phyloP scores from a whole-genome alignment of 2,329 filamentous ascomycete species.

The Penicillium corylophilum region DNA sequence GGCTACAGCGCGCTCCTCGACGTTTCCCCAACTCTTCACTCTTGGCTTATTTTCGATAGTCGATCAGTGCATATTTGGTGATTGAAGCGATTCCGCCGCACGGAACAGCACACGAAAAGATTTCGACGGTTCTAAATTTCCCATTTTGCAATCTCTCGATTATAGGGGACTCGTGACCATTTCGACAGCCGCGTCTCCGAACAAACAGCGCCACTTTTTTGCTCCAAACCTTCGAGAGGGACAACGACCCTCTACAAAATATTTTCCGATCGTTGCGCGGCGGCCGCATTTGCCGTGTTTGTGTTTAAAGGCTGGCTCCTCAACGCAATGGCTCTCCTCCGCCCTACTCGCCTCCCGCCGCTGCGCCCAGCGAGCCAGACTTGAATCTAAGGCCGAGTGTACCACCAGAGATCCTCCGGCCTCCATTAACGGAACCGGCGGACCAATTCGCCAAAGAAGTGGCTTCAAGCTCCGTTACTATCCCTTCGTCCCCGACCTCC shows the following conservation, averaged over 20 bases:
- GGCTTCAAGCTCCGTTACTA: conserved; percentile 29
- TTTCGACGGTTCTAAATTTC: background rate
- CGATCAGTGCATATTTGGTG: background rate
- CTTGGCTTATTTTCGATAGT: background rate
- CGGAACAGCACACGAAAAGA: background rate
- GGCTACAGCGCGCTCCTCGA: conserved; percentile 1
- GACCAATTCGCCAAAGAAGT: conserved; percentile 29
- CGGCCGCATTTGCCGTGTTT: conserved; percentile 40
- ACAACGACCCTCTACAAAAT: background rate
- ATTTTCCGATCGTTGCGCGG: conserved; percentile 20
- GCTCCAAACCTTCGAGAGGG: background rate
- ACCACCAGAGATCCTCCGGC: conserved; percentile 12
- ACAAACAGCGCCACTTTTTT: background rate
- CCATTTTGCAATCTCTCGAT: conserved; percentile 3
- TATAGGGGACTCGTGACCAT: conserved; percentile 11
- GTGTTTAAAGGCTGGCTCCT: conserved; percentile 41
- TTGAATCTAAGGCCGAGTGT: conserved; percentile 19
- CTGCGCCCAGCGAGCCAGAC: conserved; percentile 26
- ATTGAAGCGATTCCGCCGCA: background rate
- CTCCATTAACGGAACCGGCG: conserved; percentile 11
- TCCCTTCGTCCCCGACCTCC: conserved; percentile 31
- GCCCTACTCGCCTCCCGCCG: conserved; percentile 31
- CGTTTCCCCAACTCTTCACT: conserved; percentile 3
- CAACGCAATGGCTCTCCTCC: conserved; percentile 40
- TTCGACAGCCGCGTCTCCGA: background rate